Base-by-base conservation (phyloP, 768 basidiomycete genomes). In the Lactarius hatsudake region DNA sequence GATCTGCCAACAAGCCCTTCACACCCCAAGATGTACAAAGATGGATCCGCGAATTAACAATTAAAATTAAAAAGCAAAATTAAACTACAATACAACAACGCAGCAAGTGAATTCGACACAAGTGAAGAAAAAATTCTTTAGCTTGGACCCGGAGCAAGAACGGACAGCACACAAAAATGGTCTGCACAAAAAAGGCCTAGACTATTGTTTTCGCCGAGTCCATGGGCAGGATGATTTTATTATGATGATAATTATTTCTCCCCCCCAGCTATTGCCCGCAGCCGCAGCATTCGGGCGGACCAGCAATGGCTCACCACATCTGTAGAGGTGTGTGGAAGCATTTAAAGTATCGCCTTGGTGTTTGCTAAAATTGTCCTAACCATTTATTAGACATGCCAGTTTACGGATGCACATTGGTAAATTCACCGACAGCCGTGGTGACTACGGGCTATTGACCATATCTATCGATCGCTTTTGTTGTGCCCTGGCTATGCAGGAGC, bases 401-500 rank as follows among this genome's bases (percentile, higher is more conserved):
- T 40, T 40, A 40, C 15, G 12, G 15, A 40, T 10, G 10, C 38
- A 63, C 62, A 51, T 63, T 54, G 54, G 62, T 20, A 43, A 43
- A 43, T 43, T 18, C 43, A 18, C 43, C 42, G 42, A 43, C 38
- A 62, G 54, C 53, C 32, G 32, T 63, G 53, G 30, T 54, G 62
- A 63, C 62, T 32, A 54, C 20, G n/a, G 18, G 20, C 34, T n/a
- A 23, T 54, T 53, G 51, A 30, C 51, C 51, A 53, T 54, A 62
- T 54, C 61, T 51, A 36, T 32, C n/a, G 3, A 51, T 51, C 48
- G 0, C 48, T 51, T 42, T 18, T 51, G 12, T 23, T 23, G 48
- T 10, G 48, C 10, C 23, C 23, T 48, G 10, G 45, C 10, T 10
- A 15, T 9, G n/a, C 4, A 6, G 23, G n/a, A 42, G 30, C 17